Conservation (phyloP, 139 green algal genomes). For the Chlorella sp. region DNA sequence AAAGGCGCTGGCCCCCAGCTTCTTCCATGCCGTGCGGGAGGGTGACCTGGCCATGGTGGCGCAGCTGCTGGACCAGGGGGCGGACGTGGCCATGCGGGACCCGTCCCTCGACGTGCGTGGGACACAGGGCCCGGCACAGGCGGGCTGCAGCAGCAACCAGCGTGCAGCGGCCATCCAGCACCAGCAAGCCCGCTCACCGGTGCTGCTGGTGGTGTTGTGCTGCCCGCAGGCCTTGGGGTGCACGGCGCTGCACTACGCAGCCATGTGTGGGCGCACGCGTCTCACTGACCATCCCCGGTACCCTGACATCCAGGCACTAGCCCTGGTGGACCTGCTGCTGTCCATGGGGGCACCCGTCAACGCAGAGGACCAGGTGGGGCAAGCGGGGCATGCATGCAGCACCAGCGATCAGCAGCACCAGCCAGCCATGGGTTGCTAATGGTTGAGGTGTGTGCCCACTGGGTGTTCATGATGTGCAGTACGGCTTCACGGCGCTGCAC, state of each 20-base stretch:
- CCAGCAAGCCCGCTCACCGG: too few species aligned
- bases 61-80: not conserved
- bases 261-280: not conserved
- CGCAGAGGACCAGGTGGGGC: not conserved
- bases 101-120: not conserved
- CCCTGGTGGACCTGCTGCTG: not conserved
- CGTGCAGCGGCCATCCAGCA: too few species aligned
- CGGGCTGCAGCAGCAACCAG: too few species aligned
- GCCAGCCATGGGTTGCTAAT: too few species aligned
- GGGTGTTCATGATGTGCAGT: too few species aligned
- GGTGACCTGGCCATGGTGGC: not conserved
- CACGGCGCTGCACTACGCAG: not conserved
- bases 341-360: not conserved
- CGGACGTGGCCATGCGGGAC: not conserved
- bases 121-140: not conserved
- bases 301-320: not conserved
- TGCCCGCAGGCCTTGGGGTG: not conserved
- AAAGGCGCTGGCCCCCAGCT: not conserved
- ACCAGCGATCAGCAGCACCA: too few species aligned
- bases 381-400: too few species aligned
- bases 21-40: not conserved
- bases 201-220: too few species aligned
- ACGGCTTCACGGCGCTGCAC: conserved; percentile 4
- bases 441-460: too few species aligned
- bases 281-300: not conserved